Conservation (phyloP, 345 rosid species). For the Pugionium cornutum region DNA sequence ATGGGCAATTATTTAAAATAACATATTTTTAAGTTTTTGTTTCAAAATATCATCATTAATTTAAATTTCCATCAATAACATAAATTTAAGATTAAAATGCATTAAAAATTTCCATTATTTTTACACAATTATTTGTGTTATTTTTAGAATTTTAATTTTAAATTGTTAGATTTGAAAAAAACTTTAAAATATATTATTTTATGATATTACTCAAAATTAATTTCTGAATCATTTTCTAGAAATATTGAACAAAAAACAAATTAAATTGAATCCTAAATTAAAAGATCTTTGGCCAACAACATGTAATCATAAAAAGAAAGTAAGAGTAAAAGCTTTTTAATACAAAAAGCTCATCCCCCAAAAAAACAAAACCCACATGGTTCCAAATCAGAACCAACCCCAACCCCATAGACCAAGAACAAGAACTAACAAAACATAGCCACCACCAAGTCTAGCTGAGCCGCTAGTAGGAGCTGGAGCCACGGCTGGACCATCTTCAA, state of each 20-base stretch:
- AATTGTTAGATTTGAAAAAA: too few species aligned
- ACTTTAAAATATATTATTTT: too few species aligned
- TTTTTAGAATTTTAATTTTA: too few species aligned
- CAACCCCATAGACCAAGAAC: constrained; percentile 37
- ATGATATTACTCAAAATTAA: too few species aligned
- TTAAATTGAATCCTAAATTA: constrained; percentile 9
- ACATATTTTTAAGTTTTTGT: too few species aligned
- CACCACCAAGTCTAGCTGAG: constrained; percentile 23
- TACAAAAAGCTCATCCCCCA: constrained; percentile 20
- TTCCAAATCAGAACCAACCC: constrained; percentile 36
- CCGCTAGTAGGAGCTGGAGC: constrained; percentile 46
- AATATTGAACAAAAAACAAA: background rate
- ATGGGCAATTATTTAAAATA: too few species aligned
- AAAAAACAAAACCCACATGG: constrained; percentile 9
- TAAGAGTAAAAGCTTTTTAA: constrained; percentile 21
- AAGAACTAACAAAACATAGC: constrained; percentile 28
- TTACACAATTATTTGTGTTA: too few species aligned
- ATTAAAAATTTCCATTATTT: too few species aligned
- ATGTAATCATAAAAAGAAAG: constrained; percentile 15
- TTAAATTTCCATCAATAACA: too few species aligned
- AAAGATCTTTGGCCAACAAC: constrained; percentile 11
- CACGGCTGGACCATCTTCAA: constrained; percentile 55
- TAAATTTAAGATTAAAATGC: too few species aligned
- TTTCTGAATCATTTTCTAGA: background rate
- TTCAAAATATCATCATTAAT: too few species aligned